A percentile compares a stretch with the other conserved stretches of the same genome.
These are phyloP conservation scores for Syncephalastrum sp. DNA, from an alignment of 371 early-diverging fungal species.

Conservation along the genomic window DNA sequence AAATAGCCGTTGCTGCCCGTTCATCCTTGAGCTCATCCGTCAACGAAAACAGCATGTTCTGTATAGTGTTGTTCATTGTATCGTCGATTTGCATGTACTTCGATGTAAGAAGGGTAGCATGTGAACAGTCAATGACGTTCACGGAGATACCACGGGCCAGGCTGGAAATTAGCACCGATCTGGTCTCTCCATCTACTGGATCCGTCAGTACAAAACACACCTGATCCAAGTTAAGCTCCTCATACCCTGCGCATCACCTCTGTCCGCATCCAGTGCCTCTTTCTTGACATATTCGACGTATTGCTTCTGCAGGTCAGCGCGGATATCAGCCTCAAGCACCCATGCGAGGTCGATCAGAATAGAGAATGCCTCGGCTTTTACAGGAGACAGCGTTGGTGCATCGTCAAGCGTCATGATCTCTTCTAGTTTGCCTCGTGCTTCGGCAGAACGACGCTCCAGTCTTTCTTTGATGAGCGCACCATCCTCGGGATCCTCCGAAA, in stretches of 20 bases:
- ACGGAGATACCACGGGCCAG: constrained; percentile 39
- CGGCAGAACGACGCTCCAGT: constrained; percentile 4
- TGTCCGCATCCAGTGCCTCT: constrained; percentile 22
- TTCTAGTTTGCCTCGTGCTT: too few relatives aligned
- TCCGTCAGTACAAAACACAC: too few relatives aligned
- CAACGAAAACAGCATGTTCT: constrained; percentile 25
- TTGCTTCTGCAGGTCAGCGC: constrained; percentile 12
- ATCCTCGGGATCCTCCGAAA: constrained; percentile 15
- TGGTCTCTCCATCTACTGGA: background rate
- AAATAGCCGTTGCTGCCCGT: constrained; percentile 28
- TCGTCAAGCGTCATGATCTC: too few relatives aligned
- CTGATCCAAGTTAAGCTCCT: background rate
- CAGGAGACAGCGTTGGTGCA: background rate
- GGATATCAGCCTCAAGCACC: constrained; percentile 56
- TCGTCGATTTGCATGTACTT: constrained; percentile 41
- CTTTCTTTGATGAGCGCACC: constrained; percentile 6
- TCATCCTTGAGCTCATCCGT: constrained; percentile 40
- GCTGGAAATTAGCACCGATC: constrained; percentile 19
- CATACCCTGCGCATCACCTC: constrained; percentile 1
- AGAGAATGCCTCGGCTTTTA: constrained; percentile 38
- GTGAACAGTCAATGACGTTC: constrained; percentile 40
- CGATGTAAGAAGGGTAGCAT: constrained; percentile 31
- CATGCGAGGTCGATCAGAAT: constrained; percentile 54
- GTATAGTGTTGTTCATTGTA: constrained; percentile 51
- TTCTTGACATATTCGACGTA: constrained; percentile 25